These are phyloP conservation scores for Trifolium fragiferum DNA, from an alignment of 306 rosid genomes.

Conservation along the genomic window DNA sequence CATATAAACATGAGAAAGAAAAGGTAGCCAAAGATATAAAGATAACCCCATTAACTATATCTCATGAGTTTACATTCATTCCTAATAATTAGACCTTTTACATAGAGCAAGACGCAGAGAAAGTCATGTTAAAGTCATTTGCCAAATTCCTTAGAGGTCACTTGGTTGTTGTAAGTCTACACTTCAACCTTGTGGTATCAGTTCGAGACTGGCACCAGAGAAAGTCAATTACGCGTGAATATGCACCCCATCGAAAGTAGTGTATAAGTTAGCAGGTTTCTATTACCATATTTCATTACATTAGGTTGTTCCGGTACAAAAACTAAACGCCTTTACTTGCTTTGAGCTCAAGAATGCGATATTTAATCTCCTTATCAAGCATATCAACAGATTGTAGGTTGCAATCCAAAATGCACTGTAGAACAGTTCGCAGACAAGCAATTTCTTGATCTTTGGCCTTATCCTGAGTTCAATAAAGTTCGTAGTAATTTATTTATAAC, in stretches of 20 bases:
- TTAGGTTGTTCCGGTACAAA: not conserved
- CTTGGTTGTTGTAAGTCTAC: too few species aligned
- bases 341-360: slow-evolving; percentile 41
- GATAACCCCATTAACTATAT: not conserved
- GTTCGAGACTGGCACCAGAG: too few species aligned
- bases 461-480: slow-evolving; percentile 42
- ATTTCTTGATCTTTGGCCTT: slow-evolving; percentile 49
- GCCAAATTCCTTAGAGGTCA: too few species aligned
- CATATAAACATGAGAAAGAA: not conserved
- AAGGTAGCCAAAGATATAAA: not conserved
- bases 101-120: not conserved
- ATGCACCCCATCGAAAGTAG: not conserved
- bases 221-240: slow-evolving; percentile 29
- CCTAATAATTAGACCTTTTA: not conserved
- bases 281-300: not conserved
- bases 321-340: slow-evolving; percentile 10
- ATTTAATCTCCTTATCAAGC: slow-evolving; percentile 33
- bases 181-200: too few species aligned
- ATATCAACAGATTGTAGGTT: slow-evolving; percentile 43
- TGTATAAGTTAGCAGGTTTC: not conserved
- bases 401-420: slow-evolving; percentile 50
- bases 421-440: slow-evolving; percentile 43
- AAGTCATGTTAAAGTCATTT: slow-evolving; percentile 38
- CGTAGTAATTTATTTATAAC: not conserved
- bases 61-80: not conserved